Percentiles rank a stretch among this genome's conserved stretches.
Conservation (phyloP, 805 yeast genomes). For the Pichia occidentalis region DNA sequence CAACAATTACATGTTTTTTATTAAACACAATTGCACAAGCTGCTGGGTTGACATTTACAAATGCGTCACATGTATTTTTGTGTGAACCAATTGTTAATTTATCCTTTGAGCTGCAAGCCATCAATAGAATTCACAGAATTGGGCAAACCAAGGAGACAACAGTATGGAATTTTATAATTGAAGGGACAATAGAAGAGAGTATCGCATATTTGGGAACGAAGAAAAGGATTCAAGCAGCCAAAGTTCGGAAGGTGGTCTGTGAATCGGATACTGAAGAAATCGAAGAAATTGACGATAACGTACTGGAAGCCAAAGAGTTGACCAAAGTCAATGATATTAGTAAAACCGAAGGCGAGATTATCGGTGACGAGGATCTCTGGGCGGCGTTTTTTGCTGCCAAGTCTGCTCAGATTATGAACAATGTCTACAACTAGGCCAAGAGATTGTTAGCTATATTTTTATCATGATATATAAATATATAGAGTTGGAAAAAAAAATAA, state of each 20-base stretch:
- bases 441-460: neutral
- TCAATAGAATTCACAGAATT: conserved; percentile 85
- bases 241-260: conserved; percentile 20
- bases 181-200: conserved; percentile 82
- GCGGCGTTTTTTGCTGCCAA: conserved; percentile 45
- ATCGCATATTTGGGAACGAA: conserved; percentile 64
- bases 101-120: conserved; percentile 84
- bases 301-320: conserved; percentile 50
- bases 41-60: conserved; percentile 82
- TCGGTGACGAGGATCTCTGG: conserved; percentile 55
- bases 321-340: conserved; percentile 46
- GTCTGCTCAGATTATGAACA: conserved; percentile 21
- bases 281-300: conserved; percentile 29
- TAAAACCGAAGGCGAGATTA: conserved; percentile 52
- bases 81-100: conserved; percentile 91
- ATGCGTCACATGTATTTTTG: conserved; percentile 86
- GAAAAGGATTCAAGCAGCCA: conserved; percentile 43
- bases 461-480: neutral
- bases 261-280: conserved; percentile 16
- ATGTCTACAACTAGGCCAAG: conserved; percentile 11
- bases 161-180: conserved; percentile 88
- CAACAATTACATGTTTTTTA: conserved; percentile 71
- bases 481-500: conserved; percentile 18
- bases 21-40: conserved; percentile 83
- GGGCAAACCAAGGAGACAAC: conserved; percentile 80